A percentile compares a stretch with the other conserved stretches of the same genome.
phyloP scores from a whole-genome alignment of 495 filamentous ascomycete genomes.

The Xylaria grammica region DNA sequence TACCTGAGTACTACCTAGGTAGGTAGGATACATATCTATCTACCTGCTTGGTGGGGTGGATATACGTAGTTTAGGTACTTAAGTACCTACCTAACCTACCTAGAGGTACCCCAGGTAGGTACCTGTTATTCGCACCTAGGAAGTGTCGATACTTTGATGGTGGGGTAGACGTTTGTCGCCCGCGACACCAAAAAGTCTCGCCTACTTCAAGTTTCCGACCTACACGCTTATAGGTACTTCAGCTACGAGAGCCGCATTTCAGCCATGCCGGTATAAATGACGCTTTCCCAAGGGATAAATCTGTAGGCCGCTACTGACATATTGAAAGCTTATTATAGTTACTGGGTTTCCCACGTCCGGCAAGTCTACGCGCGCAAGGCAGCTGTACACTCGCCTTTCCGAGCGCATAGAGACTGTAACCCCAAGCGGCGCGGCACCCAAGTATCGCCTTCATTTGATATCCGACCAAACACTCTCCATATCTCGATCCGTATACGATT shows the following conservation, averaged over 20 bases:
- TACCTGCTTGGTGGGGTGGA: no score
- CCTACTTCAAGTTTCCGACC: background rate
- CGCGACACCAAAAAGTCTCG: background rate
- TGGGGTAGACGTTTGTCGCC: background rate
- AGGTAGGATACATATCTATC: no score
- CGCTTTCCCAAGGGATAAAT: background rate
- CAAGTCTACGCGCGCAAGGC: constrained; percentile 83
- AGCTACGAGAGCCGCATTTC: background rate
- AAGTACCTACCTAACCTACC: no score
- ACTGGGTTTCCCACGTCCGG: constrained; percentile 93
- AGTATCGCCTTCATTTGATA: constrained; percentile 68
- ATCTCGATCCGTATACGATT: constrained; percentile 66
- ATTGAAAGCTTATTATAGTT: constrained; percentile 80
- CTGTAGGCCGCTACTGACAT: background rate
- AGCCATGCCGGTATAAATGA: constrained; percentile 19
- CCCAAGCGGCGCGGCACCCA: constrained; percentile 41
- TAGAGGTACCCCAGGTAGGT: no score
- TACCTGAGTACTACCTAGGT: no score
- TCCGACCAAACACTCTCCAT: constrained; percentile 70
- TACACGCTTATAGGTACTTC: background rate
- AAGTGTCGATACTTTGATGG: background rate
- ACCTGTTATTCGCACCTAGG: no score
- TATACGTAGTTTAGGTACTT: no score
- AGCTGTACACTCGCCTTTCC: constrained; percentile 72
- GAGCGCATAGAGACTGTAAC: constrained; percentile 52